Conservation (phyloP, 23 red algal genomes). For the Gracilaria caudata region DNA sequence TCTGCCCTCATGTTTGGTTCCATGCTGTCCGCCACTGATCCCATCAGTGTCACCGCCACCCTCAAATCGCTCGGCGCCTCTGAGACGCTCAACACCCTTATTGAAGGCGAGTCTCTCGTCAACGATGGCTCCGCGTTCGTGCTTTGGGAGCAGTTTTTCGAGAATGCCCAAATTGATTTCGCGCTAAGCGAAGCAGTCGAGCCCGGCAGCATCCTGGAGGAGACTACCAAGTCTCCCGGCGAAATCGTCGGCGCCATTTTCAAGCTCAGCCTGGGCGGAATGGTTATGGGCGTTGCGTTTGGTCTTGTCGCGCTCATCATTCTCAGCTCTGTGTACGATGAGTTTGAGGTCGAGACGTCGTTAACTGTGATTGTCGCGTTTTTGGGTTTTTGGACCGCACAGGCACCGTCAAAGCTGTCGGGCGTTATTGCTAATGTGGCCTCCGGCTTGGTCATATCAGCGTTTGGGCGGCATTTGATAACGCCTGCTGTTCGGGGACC, state of each 20-base stretch:
- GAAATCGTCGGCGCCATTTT: slow-evolving; percentile 74
- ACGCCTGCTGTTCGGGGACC: slow-evolving; percentile 79
- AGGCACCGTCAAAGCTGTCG: slow-evolving; percentile 75
- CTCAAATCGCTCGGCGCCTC: slow-evolving; percentile 81
- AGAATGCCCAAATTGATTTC: slow-evolving; percentile 41
- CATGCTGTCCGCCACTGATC: slow-evolving; percentile 96
- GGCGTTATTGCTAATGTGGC: slow-evolving; percentile 89
- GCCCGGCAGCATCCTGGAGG: not conserved
- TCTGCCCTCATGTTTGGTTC: slow-evolving; percentile 92
- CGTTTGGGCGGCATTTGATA: slow-evolving; percentile 74
- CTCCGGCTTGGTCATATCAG: slow-evolving; percentile 76
- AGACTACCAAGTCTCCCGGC: slow-evolving; percentile 34
- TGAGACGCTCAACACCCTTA: slow-evolving; percentile 77
- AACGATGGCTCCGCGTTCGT: slow-evolving; percentile 96
- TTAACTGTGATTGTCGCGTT: slow-evolving; percentile 83
- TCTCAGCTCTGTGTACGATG: slow-evolving; percentile 76
- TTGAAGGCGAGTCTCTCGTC: slow-evolving; percentile 93
- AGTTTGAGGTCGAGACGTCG: slow-evolving; percentile 83
- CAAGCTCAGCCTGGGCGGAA: slow-evolving; percentile 74
- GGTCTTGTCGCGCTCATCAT: slow-evolving; percentile 74
- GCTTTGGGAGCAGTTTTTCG: slow-evolving; percentile 89
- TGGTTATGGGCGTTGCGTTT: slow-evolving; percentile 88
- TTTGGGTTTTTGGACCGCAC: slow-evolving; percentile 91
- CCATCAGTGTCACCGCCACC: slow-evolving; percentile 86
- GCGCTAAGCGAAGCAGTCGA: slow-evolving; percentile 27